Evolutionary conservation across 2,329 filamentous ascomycete species (phyloP), one percentile per base, ranked within the genome.

Genomic region (Exserohilum turcica): DNA sequence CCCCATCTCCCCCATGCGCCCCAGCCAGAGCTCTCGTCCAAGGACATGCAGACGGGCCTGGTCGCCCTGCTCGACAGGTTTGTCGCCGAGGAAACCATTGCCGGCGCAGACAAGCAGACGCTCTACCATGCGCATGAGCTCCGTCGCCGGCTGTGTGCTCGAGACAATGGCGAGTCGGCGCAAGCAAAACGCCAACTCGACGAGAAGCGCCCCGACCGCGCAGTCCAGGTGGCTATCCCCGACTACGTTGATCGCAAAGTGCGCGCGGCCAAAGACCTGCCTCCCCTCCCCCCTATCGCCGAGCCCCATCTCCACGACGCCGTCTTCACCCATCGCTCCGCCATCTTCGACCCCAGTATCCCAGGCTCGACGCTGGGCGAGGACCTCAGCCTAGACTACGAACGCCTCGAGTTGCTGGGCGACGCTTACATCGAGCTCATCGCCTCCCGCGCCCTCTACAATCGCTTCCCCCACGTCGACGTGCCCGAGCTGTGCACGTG

Each of bases 361-460:
- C 60, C 58, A 8, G 50, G 47, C 15, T 52, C 57, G 1, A 43
- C 36, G 16, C 59, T 68, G 13, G 50, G 71, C 24, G 51, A 56
- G 3, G 61, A 65, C 21, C 57, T 67, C 10, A 59, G 56, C 18
- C 64, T 67, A 15, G 76, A 79, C 65, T 97, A 97, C 73, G 92
- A 97, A 67, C 84, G 85, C 15, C 84, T 97, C 6, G 93, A 97
- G 74, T 92, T 93, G 77, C 80, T 96, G 6, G 93, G 93, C 6
- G 93, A 97, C 71, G 88, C 90, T 16, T 93, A 93, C 64, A 79
- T 96, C 45, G 89, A 95, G 67, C 76, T 92, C 45, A 85, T 92
- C 40, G 85, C 92, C 5, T 87, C 89, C 0, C 83, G 85, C 15
- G 80, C 95, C 45, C 89, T 97, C 54, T 90, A 86, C 73, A 79